Conservation (phyloP, 176 grass and related monocot species). For the bread wheat (Triticum aestivum) region DNA sequence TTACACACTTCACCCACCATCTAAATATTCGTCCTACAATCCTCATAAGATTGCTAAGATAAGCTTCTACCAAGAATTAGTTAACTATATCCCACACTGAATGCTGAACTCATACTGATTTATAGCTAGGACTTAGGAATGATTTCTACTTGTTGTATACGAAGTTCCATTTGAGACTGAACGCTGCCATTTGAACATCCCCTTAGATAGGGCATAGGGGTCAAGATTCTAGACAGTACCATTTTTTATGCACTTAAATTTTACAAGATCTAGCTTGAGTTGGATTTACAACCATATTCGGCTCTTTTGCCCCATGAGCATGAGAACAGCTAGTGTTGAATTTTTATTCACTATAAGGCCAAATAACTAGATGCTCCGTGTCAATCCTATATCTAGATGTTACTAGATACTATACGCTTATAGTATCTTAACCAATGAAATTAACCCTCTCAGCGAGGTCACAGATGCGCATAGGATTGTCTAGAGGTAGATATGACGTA, state of each 20-base stretch:
- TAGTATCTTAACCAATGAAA: slow-evolving; percentile 5
- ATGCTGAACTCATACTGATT: background rate
- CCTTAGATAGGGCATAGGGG: background rate
- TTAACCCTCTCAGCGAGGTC: background rate
- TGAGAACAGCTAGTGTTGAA: background rate
- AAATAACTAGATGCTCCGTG: background rate
- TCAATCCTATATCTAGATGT: background rate
- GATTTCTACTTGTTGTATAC: background rate
- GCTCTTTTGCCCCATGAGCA: background rate
- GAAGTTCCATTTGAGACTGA: slow-evolving; percentile 18
- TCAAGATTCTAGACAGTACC: background rate
- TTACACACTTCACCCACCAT: background rate
- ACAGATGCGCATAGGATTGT: background rate
- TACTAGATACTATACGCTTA: background rate
- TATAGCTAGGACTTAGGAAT: background rate
- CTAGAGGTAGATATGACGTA: slow-evolving; percentile 7
- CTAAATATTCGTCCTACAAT: slow-evolving; percentile 3
- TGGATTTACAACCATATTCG: background rate
- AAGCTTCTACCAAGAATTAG: background rate
- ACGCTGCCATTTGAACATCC: background rate
- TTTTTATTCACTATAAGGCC: background rate
- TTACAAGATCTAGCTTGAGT: background rate
- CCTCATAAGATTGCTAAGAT: background rate
- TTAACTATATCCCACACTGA: background rate
- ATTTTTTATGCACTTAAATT: background rate